A percentile compares a stretch with the other conserved stretches of the same genome.
Conservation (phyloP, 768 basidiomycete species). For the Boletales sp. region DNA sequence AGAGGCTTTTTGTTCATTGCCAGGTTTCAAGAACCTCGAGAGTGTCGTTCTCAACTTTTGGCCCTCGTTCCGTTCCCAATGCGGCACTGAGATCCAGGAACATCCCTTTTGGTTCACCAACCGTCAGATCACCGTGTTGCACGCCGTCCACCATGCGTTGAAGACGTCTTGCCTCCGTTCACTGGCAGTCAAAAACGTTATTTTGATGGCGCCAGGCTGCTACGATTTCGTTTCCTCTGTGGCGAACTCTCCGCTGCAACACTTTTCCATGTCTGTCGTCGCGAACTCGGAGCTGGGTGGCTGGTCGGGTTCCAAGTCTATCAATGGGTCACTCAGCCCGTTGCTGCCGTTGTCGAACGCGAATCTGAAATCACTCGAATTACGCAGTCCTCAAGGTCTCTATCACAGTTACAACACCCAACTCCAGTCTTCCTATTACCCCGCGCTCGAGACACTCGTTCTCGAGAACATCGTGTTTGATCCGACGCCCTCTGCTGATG, state of each 20-base stretch:
- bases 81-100: slow-evolving; percentile 21
- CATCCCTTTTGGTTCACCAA: slow-evolving; percentile 31
- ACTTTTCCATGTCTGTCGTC: slow-evolving; percentile 29
- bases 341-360: slow-evolving; percentile 20
- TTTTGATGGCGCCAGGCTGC: slow-evolving; percentile 20
- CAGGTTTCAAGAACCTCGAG: slow-evolving; percentile 18
- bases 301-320: slow-evolving; percentile 31
- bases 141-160: slow-evolving; percentile 23
- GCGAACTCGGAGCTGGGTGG: slow-evolving; percentile 27
- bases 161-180: slow-evolving; percentile 19
- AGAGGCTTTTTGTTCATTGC: slow-evolving; percentile 22
- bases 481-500: slow-evolving; percentile 13
- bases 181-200: slow-evolving; percentile 23
- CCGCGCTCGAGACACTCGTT: slow-evolving; percentile 24
- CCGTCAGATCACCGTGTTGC: slow-evolving; percentile 23
- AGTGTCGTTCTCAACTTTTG: slow-evolving; percentile 27
- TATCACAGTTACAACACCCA: slow-evolving; percentile 26
- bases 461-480: slow-evolving; percentile 31
- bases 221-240: slow-evolving; percentile 29
- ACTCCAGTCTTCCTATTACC: slow-evolving; percentile 20
- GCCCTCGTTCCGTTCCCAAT: slow-evolving; percentile 27
- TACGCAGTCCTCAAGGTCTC: slow-evolving; percentile 26
- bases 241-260: slow-evolving; percentile 23
- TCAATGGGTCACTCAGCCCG: slow-evolving; percentile 24
- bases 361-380: slow-evolving; percentile 19